These are phyloP conservation scores for Rhodosorus marinus DNA, from an alignment of 23 red algal genomes.

Conservation along the genomic window DNA sequence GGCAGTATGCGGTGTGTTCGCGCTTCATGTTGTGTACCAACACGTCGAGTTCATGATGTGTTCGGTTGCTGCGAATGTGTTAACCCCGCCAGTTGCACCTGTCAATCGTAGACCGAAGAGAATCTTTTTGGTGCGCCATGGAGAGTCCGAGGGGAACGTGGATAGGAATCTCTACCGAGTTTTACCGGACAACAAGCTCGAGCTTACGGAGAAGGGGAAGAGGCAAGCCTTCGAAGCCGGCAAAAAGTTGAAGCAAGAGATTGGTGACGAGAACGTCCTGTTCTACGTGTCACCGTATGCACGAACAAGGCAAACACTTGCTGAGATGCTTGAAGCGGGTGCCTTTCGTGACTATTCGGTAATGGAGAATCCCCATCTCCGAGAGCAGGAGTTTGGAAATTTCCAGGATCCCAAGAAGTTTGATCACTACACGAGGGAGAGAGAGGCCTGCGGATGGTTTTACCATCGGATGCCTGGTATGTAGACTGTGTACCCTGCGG, in stretches of 20 bases:
- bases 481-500: too few species aligned
- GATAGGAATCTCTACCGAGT: neutral
- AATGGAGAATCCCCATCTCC: neutral
- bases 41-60: too few species aligned
- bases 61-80: too few species aligned
- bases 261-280: neutral
- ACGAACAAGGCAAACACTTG: neutral
- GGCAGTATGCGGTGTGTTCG: too few species aligned
- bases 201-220: neutral
- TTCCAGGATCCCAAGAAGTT: neutral
- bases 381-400: constrained; percentile 1
- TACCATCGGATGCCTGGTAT: too few species aligned
- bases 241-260: neutral
- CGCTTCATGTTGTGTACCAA: too few species aligned
- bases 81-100: too few species aligned
- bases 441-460: too few species aligned
- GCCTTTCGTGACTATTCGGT: neutral
- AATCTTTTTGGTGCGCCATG: constrained; percentile 1
- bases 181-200: neutral
- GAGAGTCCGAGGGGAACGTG: neutral
- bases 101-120: neutral
- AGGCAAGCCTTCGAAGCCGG: neutral
- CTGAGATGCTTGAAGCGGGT: neutral
- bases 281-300: neutral
- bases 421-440: neutral